Percentiles rank a stretch among this genome's conserved stretches.
Evolutionary conservation across 2,329 filamentous ascomycete species (phyloP).

Genomic region (Boeremia exigua): DNA sequence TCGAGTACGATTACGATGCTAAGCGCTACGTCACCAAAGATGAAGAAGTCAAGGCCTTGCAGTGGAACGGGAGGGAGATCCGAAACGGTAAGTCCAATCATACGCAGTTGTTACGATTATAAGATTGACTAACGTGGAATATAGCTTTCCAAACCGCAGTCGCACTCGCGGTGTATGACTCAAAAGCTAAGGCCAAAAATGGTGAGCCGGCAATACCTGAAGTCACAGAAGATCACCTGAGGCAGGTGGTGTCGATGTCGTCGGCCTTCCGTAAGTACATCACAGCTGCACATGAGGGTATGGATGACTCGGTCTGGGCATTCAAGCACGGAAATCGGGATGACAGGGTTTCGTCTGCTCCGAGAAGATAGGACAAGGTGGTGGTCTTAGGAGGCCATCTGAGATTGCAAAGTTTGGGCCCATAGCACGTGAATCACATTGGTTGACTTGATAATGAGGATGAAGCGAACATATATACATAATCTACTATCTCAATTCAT

Average conservation of each 20-base stretch:
- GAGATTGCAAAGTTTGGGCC: too few relatives aligned
- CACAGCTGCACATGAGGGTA: neutral
- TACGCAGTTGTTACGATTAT: neutral
- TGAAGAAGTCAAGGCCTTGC: constrained; percentile 19
- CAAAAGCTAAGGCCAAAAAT: neutral
- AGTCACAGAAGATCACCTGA: neutral
- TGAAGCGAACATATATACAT: too few relatives aligned
- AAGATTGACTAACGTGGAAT: neutral
- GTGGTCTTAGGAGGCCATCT: too few relatives aligned
- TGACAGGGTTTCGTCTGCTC: neutral
- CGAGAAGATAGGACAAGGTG: neutral
- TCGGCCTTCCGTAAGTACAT: neutral
- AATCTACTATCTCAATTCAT: too few relatives aligned
- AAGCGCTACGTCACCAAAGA: constrained; percentile 22
- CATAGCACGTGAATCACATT: too few relatives aligned
- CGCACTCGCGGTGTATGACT: constrained; percentile 1
- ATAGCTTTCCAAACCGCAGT: constrained; percentile 5
- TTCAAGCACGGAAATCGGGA: neutral
- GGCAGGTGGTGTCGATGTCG: constrained; percentile 1
- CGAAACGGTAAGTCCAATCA: constrained; percentile 28
- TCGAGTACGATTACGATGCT: constrained; percentile 15
- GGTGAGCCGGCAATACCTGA: neutral
- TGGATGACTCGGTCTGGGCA: neutral
- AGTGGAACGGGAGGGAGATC: constrained; percentile 42
- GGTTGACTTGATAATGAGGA: too few relatives aligned